phyloP scores from a whole-genome alignment of 1,284 basidiomycete species.

The Apiotrichum porosum region DNA sequence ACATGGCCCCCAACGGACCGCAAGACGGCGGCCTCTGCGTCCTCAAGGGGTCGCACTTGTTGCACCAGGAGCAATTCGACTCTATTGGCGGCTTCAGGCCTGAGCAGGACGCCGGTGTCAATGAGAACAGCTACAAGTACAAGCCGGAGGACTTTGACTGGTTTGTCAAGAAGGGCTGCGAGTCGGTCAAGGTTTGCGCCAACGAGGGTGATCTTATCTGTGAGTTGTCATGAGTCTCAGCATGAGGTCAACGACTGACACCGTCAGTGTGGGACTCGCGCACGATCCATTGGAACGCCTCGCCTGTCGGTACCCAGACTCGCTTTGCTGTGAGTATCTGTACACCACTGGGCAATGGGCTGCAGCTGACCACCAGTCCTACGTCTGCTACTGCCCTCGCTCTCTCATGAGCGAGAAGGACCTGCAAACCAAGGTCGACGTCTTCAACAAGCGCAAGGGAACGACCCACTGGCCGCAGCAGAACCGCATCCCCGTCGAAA shows the following conservation, averaged over 20 bases:
- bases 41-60: constrained; percentile 9
- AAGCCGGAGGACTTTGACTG: constrained; percentile 10
- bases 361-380: too few species aligned
- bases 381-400: constrained; percentile 19
- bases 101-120: constrained; percentile 11
- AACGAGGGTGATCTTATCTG: constrained; percentile 15
- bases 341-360: too few species aligned
- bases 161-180: constrained; percentile 15
- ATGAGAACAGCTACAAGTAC: constrained; percentile 17
- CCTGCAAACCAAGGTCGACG: constrained; percentile 7
- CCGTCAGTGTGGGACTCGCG: constrained; percentile 19
- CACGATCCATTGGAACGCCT: constrained; percentile 23
- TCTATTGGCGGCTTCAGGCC: constrained; percentile 9
- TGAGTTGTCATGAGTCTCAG: too few species aligned
- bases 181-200: constrained; percentile 17
- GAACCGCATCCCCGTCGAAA: constrained; percentile 8
- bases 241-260: background rate
- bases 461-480: constrained; percentile 25
- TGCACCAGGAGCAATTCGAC: constrained; percentile 13
- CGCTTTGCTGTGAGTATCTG: too few species aligned
- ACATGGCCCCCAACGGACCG: constrained; percentile 18
- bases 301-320: constrained; percentile 15
- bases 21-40: constrained; percentile 21
- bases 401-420: constrained; percentile 5
- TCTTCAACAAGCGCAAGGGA: constrained; percentile 21